Evolutionary conservation across 2,329 filamentous ascomycete genomes (phyloP), one percentile per base, ranked within the genome.

Genomic region (Kalmusia sp.): DNA sequence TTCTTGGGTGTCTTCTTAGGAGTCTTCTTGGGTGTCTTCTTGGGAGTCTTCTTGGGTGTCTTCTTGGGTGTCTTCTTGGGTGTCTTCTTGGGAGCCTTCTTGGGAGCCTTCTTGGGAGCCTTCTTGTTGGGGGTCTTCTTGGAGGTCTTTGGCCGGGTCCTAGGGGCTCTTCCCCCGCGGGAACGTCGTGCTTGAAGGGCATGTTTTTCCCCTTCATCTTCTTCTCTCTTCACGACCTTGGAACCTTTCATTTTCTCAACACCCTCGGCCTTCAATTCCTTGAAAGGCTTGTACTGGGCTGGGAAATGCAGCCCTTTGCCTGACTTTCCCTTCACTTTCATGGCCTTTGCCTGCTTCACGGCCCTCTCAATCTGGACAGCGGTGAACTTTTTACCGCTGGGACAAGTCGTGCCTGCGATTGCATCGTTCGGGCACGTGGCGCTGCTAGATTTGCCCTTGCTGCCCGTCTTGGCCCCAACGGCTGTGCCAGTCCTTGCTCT

Each of bases 271-370:
- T 47, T 38, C 44, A 17, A 9, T 24, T 47, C 44, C 44, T 38
- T 33, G 19, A 14, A 14, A 9, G n/a, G 44, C 15, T 17, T 47
- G 44, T 47, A 47, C 33, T 33, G 37, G 28, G 44, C 44, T 9
- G 44, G 44, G 44, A 47, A 47, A 15, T 47, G 44, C 19, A 47
- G 24, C 5, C 44, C 44, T 33, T 47, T 47, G 44, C 44, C 44
- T 8, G 15, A 37, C n/a, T 38, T 38, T 7, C 44, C 44, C 33
- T 47, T 47, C 31, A 47, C 12, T 15, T 47, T 47, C 44, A 47
- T 47, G 28, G 44, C 44, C 33, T 47, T 47, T 15, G 44, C 44
- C 24, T 47, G 44, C 28, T 24, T 38, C 19, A 47, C 33, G 8
- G 44, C 19, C 4, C 4, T 8, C 6, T 15, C 25, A 17, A 47